Base-by-base conservation (phyloP, 1,284 basidiomycete species). In the Ceratobasidium sp. region DNA sequence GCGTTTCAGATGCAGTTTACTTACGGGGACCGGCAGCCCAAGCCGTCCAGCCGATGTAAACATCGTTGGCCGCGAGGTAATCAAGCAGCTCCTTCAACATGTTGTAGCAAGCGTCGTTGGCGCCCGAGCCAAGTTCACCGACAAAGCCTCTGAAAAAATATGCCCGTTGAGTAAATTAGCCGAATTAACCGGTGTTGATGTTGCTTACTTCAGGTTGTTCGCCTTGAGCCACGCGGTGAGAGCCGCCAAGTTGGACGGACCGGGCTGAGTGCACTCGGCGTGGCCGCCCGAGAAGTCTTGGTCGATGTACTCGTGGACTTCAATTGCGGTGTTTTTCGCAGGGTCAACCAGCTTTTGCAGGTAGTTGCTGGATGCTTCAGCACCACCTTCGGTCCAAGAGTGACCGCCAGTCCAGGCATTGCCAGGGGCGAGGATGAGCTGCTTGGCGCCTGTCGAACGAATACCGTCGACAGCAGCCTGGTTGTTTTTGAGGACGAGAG, bases 11-110 rank as follows among this genome's bases (percentile, higher is more conserved):
- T 28, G 33, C 46, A 54, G 13, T 12, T 13, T 33, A 83, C 85
- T 62, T 80, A 87, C 86, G 78, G n/a, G 87, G 87, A 64, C 87
- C 87, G 62, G 87, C 87, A 78, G 87, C 87, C 87, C 87, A 88
- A 44, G 85, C 85, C 0, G 85, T 77, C 87, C 87, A 88, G 26
- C 87, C 87, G 67, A 88, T 87, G 79, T 87, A 87, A 46, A 84
- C 87, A 68, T 86, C 85, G 78, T 87, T 88, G 20, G 82, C 82
- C 3, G 82, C 81, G 54, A 88, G 83, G 79, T 86, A 88, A 33
- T 81, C 83, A 7, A 88, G 82, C 78, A 87, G 75, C 38, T 87
- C 85, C 44, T 85, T 83, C 52, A 87, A 33, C 46, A 84, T 84
- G 77, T 84, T 79, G 81, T 86, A 81, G 77, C 87, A 88, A 65